Conservation (phyloP, 1,284 basidiomycete species). For the Neotropicomus parvogracilis region DNA sequence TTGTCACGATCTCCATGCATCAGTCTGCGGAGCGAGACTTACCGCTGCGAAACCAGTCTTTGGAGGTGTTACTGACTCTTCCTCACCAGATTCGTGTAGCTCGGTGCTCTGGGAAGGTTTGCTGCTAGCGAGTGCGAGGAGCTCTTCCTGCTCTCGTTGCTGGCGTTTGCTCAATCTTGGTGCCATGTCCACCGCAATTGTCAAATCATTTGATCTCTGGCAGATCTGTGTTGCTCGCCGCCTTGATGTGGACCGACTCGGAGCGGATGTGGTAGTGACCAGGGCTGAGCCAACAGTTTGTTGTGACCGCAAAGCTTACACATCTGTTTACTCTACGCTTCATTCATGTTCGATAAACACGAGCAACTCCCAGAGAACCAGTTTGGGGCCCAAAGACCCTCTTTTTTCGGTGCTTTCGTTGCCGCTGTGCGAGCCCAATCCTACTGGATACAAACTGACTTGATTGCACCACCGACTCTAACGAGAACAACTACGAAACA, state of each 20-base stretch:
- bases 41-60: slow-evolving; percentile 57
- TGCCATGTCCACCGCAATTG: slow-evolving; percentile 45
- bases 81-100: slow-evolving; percentile 28
- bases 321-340: too few relatives aligned
- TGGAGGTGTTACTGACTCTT: slow-evolving; percentile 24
- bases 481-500: too few relatives aligned
- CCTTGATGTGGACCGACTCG: too few relatives aligned
- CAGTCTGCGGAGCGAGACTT: slow-evolving; percentile 23
- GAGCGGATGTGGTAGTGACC: too few relatives aligned
- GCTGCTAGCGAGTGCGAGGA: slow-evolving; percentile 47
- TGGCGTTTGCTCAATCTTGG: slow-evolving; percentile 82
- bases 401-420: background rate
- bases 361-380: too few relatives aligned
- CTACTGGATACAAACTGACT: too few relatives aligned
- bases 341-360: too few relatives aligned
- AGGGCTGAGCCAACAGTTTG: too few relatives aligned
- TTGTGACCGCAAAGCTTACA: too few relatives aligned
- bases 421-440: background rate
- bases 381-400: too few relatives aligned
- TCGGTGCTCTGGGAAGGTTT: slow-evolving; percentile 19
- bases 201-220: slow-evolving; percentile 9
- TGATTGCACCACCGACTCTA: too few relatives aligned
- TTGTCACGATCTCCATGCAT: slow-evolving; percentile 16
- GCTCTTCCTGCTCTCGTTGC: slow-evolving; percentile 78
- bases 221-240: background rate